These are phyloP conservation scores for Chernovozyma sophiae-reginae DNA, from an alignment of 1,139 yeast genomes.

Conservation along the genomic window DNA sequence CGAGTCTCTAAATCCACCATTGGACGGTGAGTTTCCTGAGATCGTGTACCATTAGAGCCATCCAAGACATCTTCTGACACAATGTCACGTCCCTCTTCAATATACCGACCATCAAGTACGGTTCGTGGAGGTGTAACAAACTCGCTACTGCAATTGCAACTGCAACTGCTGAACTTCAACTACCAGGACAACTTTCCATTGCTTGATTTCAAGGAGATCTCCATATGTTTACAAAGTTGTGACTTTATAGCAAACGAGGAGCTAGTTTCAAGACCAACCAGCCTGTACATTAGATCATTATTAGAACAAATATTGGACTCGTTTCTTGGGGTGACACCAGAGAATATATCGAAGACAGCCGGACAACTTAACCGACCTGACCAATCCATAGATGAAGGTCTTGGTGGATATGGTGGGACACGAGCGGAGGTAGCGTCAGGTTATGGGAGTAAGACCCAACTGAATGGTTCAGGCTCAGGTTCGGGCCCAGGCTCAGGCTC, in stretches of 20 bases:
- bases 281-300: slow-evolving; percentile 55
- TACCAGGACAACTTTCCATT: slow-evolving; percentile 55
- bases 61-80: too few relatives aligned
- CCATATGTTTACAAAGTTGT: slow-evolving; percentile 58
- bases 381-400: slow-evolving; percentile 7
- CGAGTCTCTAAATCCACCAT: too few relatives aligned
- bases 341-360: slow-evolving; percentile 27
- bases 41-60: too few relatives aligned
- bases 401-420: slow-evolving; percentile 4
- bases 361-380: slow-evolving; percentile 9
- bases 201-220: slow-evolving; percentile 60
- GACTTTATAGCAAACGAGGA: slow-evolving; percentile 64
- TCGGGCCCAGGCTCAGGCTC: slow-evolving; percentile 10
- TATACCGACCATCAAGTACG: slow-evolving; percentile 5
- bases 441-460: slow-evolving; percentile 3
- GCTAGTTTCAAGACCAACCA: slow-evolving; percentile 59
- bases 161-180: slow-evolving; percentile 1
- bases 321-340: slow-evolving; percentile 59
- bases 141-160: neutral
- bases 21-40: too few relatives aligned
- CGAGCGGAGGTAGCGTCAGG: slow-evolving; percentile 4
- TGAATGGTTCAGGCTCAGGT: slow-evolving; percentile 10
- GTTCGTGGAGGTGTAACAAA: slow-evolving; percentile 3
- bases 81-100: slow-evolving; percentile 5
- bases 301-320: slow-evolving; percentile 71